These are phyloP conservation scores for Sporothrix inflata DNA, from an alignment of 2,329 filamentous ascomycete genomes.

Conservation along the genomic window DNA sequence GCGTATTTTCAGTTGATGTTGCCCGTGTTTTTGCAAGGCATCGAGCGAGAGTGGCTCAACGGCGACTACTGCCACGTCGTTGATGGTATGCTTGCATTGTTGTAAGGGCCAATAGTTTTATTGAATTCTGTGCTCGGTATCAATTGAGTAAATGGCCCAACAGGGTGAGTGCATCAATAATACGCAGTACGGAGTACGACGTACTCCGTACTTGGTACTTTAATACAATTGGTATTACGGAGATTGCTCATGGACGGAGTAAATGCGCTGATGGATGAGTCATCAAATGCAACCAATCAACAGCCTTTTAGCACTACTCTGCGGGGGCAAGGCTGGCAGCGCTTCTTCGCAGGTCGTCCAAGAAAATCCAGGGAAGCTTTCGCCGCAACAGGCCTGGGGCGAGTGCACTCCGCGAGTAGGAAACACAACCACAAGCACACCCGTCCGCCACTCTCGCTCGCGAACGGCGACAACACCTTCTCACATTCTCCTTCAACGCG, in stretches of 20 bases:
- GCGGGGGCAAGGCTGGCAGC: not conserved
- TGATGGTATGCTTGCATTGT: not conserved
- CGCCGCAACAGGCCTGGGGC: not conserved
- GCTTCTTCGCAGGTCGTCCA: not conserved
- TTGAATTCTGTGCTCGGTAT: not conserved
- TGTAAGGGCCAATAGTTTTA: not conserved
- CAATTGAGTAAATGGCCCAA: no score
- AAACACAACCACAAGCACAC: not conserved
- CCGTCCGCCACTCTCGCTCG: not conserved
- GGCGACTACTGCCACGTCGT: no score
- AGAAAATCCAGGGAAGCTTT: constrained; percentile 13
- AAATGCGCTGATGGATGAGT: not conserved
- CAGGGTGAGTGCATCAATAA: not conserved
- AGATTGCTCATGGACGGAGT: no score
- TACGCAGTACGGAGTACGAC: not conserved
- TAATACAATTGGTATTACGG: no score
- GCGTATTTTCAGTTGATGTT: no score
- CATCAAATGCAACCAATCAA: not conserved
- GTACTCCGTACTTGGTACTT: no score
- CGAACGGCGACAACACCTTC: not conserved
- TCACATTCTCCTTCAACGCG: not conserved
- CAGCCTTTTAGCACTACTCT: not conserved
- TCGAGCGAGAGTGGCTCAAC: not conserved
- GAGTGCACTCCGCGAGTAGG: not conserved
- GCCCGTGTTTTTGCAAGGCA: not conserved